Conservation (phyloP, 345 rosid genomes). For the Gossypium rotundifolium region DNA sequence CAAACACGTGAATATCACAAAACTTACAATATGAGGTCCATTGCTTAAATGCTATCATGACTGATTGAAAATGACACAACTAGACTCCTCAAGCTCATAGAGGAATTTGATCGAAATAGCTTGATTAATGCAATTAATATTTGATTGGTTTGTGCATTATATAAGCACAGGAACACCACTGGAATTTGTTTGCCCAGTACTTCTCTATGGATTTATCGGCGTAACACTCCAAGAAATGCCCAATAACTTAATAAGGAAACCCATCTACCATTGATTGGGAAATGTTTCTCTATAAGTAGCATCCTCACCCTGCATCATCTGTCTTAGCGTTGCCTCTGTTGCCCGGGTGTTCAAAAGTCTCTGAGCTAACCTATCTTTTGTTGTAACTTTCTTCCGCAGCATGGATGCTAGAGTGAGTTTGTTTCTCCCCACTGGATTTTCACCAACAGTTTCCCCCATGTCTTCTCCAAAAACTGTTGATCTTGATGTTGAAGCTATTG, state of each 20-base stretch:
- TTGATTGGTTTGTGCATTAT: neutral
- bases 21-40: neutral
- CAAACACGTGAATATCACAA: neutral
- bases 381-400: constrained; percentile 57
- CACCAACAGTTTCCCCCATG: constrained; percentile 25
- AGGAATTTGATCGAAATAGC: neutral
- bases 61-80: neutral
- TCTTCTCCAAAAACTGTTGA: constrained; percentile 43
- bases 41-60: constrained; percentile 1
- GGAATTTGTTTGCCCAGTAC: neutral
- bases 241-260: neutral
- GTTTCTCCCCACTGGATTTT: constrained; percentile 31
- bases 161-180: neutral
- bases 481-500: constrained; percentile 68
- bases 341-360: constrained; percentile 46
- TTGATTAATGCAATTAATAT: neutral
- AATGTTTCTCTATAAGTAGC: constrained; percentile 58
- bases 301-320: constrained; percentile 50
- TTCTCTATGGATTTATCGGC: neutral
- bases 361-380: constrained; percentile 54
- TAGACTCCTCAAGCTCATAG: neutral
- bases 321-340: constrained; percentile 42
- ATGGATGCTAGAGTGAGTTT: constrained; percentile 56
- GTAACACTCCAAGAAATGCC: neutral
- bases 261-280: constrained; percentile 78